Evolutionary conservation across 306 rosid species (phyloP).

Genomic region (Quillaja saponaria): DNA sequence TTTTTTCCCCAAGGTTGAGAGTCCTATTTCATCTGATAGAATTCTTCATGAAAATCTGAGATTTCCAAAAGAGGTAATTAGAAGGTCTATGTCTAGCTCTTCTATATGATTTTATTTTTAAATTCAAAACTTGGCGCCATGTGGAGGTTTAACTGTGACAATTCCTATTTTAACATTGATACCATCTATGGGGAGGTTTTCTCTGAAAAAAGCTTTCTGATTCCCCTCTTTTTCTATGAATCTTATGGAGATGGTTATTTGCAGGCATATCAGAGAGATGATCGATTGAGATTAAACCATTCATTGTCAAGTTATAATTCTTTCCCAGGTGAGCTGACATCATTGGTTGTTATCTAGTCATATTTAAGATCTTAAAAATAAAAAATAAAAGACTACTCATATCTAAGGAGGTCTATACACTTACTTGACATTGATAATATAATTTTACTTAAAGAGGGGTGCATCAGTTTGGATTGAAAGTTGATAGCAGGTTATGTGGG

Average conservation of each 20-base stretch:
- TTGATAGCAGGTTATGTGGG: no score
- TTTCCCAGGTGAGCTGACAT: constrained; percentile 62
- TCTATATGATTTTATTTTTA: constrained; percentile 25
- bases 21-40: constrained; percentile 69
- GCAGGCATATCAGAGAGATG: constrained; percentile 89
- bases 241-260: constrained; percentile 24
- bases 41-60: constrained; percentile 71
- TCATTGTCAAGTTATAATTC: constrained; percentile 56
- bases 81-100: constrained; percentile 28
- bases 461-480: not conserved
- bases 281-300: constrained; percentile 73
- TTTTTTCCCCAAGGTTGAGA: constrained; percentile 73
- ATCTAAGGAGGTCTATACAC: constrained; percentile 17
- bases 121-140: constrained; percentile 15
- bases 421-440: constrained; percentile 23
- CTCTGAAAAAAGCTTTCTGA: no score
- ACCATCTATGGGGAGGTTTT: no score
- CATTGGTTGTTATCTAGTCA: constrained; percentile 12
- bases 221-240: no score
- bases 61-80: constrained; percentile 75
- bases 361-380: not conserved
- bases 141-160: no score
- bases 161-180: no score
- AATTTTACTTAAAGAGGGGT: constrained; percentile 18
- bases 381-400: not conserved